phyloP scores from a whole-genome alignment of 1,284 basidiomycete species.

The Rhodotorula sp. region DNA sequence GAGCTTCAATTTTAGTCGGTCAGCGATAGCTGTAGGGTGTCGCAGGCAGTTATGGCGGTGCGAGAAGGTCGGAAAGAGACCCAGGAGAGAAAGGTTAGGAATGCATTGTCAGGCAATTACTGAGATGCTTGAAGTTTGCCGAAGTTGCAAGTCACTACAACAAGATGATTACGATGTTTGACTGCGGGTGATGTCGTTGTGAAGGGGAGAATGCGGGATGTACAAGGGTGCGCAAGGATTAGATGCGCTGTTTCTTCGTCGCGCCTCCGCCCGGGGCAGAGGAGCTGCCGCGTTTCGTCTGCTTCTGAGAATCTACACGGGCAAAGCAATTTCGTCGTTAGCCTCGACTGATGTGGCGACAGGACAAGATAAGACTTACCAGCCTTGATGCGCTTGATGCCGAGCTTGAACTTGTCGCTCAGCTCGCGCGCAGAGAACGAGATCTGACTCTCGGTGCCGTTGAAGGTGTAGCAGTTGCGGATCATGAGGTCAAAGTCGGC shows the following conservation, averaged over 20 bases:
- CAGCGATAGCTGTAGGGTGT: too few species aligned
- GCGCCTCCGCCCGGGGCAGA: slow-evolving; percentile 12
- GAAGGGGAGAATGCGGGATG: neutral
- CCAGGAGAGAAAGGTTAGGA: too few species aligned
- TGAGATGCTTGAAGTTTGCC: too few species aligned
- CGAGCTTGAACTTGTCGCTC: slow-evolving; percentile 47
- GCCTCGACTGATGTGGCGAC: neutral
- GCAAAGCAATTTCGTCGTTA: neutral
- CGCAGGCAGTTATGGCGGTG: too few species aligned
- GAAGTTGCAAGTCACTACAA: neutral
- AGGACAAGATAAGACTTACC: slow-evolving; percentile 1
- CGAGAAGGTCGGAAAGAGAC: too few species aligned
- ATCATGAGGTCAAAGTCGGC: slow-evolving; percentile 82
- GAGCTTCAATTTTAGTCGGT: too few species aligned
- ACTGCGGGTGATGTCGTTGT: neutral
- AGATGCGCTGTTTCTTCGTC: slow-evolving; percentile 27
- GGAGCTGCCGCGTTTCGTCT: slow-evolving; percentile 23
- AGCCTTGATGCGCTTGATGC: slow-evolving; percentile 32
- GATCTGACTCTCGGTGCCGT: slow-evolving; percentile 73
- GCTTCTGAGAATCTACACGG: slow-evolving; percentile 15
- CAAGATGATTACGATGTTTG: neutral
- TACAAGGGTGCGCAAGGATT: neutral
- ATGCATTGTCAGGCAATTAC: too few species aligned
- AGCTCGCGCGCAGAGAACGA: slow-evolving; percentile 53
- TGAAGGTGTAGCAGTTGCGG: slow-evolving; percentile 79